Evolutionary conservation across 1,284 basidiomycete species (phyloP).

Genomic region (Golubevia sp.): DNA sequence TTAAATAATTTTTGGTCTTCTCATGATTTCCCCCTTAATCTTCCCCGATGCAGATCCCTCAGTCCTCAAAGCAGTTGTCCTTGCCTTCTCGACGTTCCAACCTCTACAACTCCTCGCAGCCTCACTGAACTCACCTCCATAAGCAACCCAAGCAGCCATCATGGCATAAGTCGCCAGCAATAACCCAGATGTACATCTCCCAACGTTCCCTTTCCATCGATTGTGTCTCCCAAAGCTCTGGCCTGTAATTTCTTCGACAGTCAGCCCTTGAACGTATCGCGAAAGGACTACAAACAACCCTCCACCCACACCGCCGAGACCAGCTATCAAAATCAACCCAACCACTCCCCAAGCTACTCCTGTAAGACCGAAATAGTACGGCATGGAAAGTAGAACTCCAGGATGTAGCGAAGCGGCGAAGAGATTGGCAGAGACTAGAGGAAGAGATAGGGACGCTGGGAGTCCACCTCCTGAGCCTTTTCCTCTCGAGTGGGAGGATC

Average conservation of each 20-base stretch:
- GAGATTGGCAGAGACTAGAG: conserved; percentile 50
- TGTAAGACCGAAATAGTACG: conserved; percentile 47
- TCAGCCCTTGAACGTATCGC: conserved; percentile 48
- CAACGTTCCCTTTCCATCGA: conserved; percentile 46
- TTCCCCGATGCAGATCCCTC: too few relatives aligned
- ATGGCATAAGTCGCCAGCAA: conserved; percentile 48
- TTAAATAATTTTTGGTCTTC: too few relatives aligned
- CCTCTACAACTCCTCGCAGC: too few relatives aligned
- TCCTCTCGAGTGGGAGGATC: too few relatives aligned
- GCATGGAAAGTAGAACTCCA: conserved; percentile 51
- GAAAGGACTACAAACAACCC: conserved; percentile 54
- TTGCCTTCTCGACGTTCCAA: too few relatives aligned
- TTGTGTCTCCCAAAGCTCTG: conserved; percentile 50
- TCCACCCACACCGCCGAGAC: conserved; percentile 48
- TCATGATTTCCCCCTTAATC: too few relatives aligned
- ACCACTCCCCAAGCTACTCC: conserved; percentile 31
- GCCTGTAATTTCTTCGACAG: conserved; percentile 48
- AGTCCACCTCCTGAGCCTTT: too few relatives aligned
- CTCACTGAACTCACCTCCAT: conserved; percentile 27
- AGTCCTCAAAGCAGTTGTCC: too few relatives aligned
- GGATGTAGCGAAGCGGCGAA: conserved; percentile 52
- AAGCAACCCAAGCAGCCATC: conserved; percentile 49
- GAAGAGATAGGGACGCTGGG: conserved; percentile 44
- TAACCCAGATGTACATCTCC: conserved; percentile 29
- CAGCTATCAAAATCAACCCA: conserved; percentile 28